Conservation (phyloP, 768 basidiomycete genomes). For the Hirschioporus abietinus region DNA sequence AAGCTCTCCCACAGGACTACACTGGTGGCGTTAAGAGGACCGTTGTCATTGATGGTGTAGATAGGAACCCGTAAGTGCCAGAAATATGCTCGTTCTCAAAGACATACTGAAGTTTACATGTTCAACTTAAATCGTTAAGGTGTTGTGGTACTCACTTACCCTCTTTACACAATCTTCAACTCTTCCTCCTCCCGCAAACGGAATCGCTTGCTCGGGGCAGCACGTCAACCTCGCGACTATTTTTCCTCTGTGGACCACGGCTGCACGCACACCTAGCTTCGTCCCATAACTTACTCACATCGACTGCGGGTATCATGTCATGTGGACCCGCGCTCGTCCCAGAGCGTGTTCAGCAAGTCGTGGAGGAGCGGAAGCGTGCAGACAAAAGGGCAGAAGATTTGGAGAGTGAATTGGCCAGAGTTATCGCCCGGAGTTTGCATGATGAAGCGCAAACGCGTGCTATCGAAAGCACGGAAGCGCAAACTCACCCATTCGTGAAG, state of each 20-base stretch:
- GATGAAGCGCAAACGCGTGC: slow-evolving; percentile 27
- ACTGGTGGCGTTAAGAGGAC: slow-evolving; percentile 74
- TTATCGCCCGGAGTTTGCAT: slow-evolving; percentile 38
- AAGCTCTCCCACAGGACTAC: slow-evolving; percentile 62
- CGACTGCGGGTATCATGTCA: slow-evolving; percentile 55
- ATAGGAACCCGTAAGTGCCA: slow-evolving; percentile 64
- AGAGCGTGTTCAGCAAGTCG: slow-evolving; percentile 59
- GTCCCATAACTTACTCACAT: slow-evolving; percentile 50
- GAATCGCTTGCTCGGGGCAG: slow-evolving; percentile 58
- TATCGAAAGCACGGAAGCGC: slow-evolving; percentile 15
- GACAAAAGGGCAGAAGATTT: slow-evolving; percentile 67
- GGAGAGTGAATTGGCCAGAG: slow-evolving; percentile 56
- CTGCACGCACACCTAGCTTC: slow-evolving; percentile 57
- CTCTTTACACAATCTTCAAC: slow-evolving; percentile 63
- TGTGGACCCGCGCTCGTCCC: slow-evolving; percentile 64
- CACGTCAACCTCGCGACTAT: slow-evolving; percentile 64
- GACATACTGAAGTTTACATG: slow-evolving; percentile 5
- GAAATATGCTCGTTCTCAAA: slow-evolving; percentile 12
- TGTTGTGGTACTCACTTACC: slow-evolving; percentile 86
- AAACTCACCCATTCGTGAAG: slow-evolving; percentile 19
- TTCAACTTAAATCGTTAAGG: slow-evolving; percentile 32
- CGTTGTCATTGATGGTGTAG: slow-evolving; percentile 77
- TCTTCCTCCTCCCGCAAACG: slow-evolving; percentile 67
- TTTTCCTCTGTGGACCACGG: slow-evolving; percentile 80
- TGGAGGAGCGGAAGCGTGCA: slow-evolving; percentile 60